Conservation (phyloP, 1,139 yeast species). For the Yamadazyma conglobata region DNA sequence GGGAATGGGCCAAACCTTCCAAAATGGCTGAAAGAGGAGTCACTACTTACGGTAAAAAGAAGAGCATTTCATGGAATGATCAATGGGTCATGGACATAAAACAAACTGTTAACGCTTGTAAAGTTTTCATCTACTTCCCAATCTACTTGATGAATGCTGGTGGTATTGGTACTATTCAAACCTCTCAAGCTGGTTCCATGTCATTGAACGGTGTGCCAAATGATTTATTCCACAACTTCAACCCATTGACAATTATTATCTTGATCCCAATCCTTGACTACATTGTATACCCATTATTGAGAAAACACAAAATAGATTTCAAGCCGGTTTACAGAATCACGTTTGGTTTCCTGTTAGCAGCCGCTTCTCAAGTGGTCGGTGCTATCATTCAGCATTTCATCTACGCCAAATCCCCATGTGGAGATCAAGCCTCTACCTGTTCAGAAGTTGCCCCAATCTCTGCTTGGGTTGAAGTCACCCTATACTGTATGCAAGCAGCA, state of each 20-base stretch:
- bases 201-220: slow-evolving; percentile 65
- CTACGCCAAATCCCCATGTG: slow-evolving; percentile 38
- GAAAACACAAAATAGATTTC: slow-evolving; percentile 41
- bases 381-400: slow-evolving; percentile 36
- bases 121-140: slow-evolving; percentile 60
- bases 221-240: slow-evolving; percentile 65
- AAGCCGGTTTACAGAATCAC: slow-evolving; percentile 35
- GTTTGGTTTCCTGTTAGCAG: slow-evolving; percentile 34
- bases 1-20: slow-evolving; percentile 56
- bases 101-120: slow-evolving; percentile 57
- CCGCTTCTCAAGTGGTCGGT: slow-evolving; percentile 39
- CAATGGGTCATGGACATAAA: slow-evolving; percentile 62
- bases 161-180: slow-evolving; percentile 61
- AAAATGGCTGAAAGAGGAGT: slow-evolving; percentile 44
- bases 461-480: slow-evolving; percentile 52
- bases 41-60: slow-evolving; percentile 16
- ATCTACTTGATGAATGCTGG: slow-evolving; percentile 62
- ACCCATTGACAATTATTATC: slow-evolving; percentile 63
- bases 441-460: slow-evolving; percentile 51
- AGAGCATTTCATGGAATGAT: slow-evolving; percentile 44
- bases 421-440: slow-evolving; percentile 31
- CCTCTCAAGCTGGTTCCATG: slow-evolving; percentile 67
- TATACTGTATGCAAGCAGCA: slow-evolving; percentile 55
- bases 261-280: slow-evolving; percentile 63
- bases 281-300: slow-evolving; percentile 54